Evolutionary conservation across 2,329 filamentous ascomycete species (phyloP), one percentile per base, ranked within the genome.

Genomic region (Cladophialophora exuberans): DNA sequence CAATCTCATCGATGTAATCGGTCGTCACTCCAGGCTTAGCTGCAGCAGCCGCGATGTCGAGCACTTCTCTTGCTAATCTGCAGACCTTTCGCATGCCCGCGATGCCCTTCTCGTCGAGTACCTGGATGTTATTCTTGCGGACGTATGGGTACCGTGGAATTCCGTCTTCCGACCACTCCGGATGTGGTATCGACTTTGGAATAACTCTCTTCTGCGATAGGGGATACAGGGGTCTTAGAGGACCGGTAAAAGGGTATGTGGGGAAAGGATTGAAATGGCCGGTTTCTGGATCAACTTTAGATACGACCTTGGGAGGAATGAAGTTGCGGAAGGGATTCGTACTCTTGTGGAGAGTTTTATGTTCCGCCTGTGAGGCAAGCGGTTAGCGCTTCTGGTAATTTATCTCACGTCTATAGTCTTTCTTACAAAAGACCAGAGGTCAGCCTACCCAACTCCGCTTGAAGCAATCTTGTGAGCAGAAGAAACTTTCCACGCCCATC

Each of bases 401-500:
- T 33, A 13, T 33, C 25, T 43, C 7, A 11, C 4, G 20, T 23
- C 23, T 56, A 46, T 20, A 60, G 52, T 57, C 57, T 54, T 52
- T 57, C 61, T 53, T 47, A 56, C 49, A 53, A 51, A 52, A 51
- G 50, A 62, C 52, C 41, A 59, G 33, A 65, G 66, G 65, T 65
- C 60, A 65, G 65, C 83, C 66, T 85, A 97, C 94, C 94, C 94
- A 99, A 79, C 91, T 99, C 73, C 86, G 87, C 81, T 97, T 97
- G 78, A 99, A 99, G 79, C 94, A 99, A 66, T 97, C 94, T 73
- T 99, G 94, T 23, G 91, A 91, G 79, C 94, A 99, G 77, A 97
- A 99, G 76, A 86, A 97, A 77, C 90, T 96, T 68, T 94, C 90
- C 70, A 92, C 87, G 50, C 88, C 89, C 39, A 92, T 78, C 76